Base-by-base conservation (phyloP, 148 eudicot species). In the Vaccinium darrowii region DNA sequence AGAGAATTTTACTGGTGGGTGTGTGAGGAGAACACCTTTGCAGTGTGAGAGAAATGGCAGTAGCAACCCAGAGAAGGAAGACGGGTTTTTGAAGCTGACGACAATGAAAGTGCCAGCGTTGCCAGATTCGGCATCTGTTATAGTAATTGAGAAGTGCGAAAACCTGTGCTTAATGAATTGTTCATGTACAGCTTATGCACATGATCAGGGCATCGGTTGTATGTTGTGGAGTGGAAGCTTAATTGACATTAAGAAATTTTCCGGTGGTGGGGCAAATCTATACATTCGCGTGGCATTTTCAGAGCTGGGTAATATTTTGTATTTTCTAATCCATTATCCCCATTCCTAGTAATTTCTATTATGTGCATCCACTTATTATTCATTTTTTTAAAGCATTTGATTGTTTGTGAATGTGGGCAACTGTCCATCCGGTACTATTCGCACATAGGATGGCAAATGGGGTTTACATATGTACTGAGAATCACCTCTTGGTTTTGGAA, bases 1-100 rank as follows among this genome's bases (percentile, higher is more conserved):
- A 18, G 91, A 89, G 6, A 91, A 90, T 84, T 92, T 90, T 88
- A 86, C 85, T 30, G 33, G 88, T 75, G 97, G 97, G 33, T 94
- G 95, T 82, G 77, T 54, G 9, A 86, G 95, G 39, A 88, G 67
- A 71, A 84, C 83, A 3, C n/a, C 23, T 2, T 81, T 91, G 88
- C 81, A 84, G 71, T 94, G 94, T 80, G 85, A 62, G 43, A 84
- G 72, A 33, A 83, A 83, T 53, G 54, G 19, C 15, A 62, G 52
- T 23, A 76, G 76, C 23, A 73, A 33, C 30, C 72, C 19, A 30
- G 56, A 39, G 33, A 84, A 56, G 80, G 72, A 58, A 83, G 96
- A 94, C 25, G 90, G 87, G 58, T 91, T 92, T 87, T 51, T 79
- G 81, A 88, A 67, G 83, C 8, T 91, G 58, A 62, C 19, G 6